phyloP scores from a whole-genome alignment of 2,329 filamentous ascomycete genomes.

The Ascochyta koolunga region DNA sequence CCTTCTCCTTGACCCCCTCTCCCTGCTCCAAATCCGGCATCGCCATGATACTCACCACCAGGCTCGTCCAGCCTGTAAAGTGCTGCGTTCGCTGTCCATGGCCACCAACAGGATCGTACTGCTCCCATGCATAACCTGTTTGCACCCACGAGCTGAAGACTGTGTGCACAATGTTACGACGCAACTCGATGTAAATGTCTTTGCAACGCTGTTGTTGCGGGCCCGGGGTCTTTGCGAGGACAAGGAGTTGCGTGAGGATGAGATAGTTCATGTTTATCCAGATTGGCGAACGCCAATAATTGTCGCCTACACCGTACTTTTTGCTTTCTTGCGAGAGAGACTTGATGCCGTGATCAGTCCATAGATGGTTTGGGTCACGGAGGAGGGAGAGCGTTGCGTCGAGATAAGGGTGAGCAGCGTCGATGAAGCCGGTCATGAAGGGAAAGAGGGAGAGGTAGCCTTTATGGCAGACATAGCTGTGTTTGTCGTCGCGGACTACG shows the following conservation, averaged over 20 bases:
- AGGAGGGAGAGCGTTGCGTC: slow-evolving; percentile 77
- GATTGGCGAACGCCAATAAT: slow-evolving; percentile 93
- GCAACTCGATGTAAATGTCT: slow-evolving; percentile 75
- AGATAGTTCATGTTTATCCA: slow-evolving; percentile 98
- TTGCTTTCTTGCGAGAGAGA: slow-evolving; percentile 81
- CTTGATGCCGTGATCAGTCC: slow-evolving; percentile 82
- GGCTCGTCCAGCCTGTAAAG: slow-evolving; percentile 93
- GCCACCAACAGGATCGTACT: slow-evolving; percentile 91
- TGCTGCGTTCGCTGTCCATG: slow-evolving; percentile 89
- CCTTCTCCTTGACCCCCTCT: slow-evolving; percentile 22
- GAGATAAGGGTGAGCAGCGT: slow-evolving; percentile 73
- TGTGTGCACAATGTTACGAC: slow-evolving; percentile 83
- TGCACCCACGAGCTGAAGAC: slow-evolving; percentile 83
- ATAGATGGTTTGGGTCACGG: slow-evolving; percentile 78
- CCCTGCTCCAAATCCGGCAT: slow-evolving; percentile 71
- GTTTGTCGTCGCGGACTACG: slow-evolving; percentile 86
- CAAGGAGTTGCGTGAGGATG: slow-evolving; percentile 73
- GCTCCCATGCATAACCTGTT: slow-evolving; percentile 97
- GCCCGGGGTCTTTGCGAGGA: slow-evolving; percentile 54
- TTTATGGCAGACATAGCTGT: slow-evolving; percentile 85
- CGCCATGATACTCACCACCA: slow-evolving; percentile 93
- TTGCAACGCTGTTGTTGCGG: slow-evolving; percentile 70
- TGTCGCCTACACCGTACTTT: slow-evolving; percentile 84
- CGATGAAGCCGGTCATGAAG: slow-evolving; percentile 81
- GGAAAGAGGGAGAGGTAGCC: slow-evolving; percentile 93